A percentile compares a stretch with the other conserved stretches of the same genome.
These are phyloP conservation scores for Penicillium waksmanii DNA, from an alignment of 495 filamentous ascomycete genomes.

Conservation along the genomic window DNA sequence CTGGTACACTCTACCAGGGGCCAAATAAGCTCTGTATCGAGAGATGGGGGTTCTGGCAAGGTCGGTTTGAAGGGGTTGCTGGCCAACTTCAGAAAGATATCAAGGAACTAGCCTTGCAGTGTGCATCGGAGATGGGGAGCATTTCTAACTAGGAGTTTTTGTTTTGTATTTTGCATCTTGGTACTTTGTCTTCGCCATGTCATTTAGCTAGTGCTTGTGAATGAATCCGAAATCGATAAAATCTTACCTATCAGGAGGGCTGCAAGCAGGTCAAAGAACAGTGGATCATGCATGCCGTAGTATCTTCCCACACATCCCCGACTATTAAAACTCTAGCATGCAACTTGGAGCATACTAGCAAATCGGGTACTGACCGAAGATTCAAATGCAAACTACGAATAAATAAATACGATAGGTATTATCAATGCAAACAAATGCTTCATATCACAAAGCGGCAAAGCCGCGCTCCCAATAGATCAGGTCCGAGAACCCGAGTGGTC, in stretches of 20 bases:
- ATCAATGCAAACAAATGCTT: constrained; percentile 19
- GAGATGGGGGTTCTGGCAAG: constrained; percentile 1
- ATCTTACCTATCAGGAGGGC: background rate
- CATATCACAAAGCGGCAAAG: constrained; percentile 21
- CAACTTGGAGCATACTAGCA: no score
- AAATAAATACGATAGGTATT: background rate
- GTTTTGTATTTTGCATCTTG: background rate
- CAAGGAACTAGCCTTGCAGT: background rate
- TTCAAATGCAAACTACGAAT: background rate
- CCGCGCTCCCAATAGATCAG: constrained; percentile 29
- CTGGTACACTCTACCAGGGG: background rate
- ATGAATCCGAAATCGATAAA: background rate
- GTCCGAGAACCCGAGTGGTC: constrained; percentile 40
- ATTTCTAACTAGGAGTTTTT: constrained; percentile 5
- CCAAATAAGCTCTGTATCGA: background rate
- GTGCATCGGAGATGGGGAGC: background rate
- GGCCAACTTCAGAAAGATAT: background rate
- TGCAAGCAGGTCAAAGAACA: background rate
- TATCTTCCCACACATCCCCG: no score
- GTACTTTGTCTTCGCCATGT: background rate
- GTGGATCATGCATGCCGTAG: no score
- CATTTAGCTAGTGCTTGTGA: background rate
- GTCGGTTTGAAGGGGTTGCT: background rate
- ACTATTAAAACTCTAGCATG: no score
- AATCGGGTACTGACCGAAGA: no score